Conservation (phyloP, 148 eudicot genomes). For the Chenopodium formosanum region DNA sequence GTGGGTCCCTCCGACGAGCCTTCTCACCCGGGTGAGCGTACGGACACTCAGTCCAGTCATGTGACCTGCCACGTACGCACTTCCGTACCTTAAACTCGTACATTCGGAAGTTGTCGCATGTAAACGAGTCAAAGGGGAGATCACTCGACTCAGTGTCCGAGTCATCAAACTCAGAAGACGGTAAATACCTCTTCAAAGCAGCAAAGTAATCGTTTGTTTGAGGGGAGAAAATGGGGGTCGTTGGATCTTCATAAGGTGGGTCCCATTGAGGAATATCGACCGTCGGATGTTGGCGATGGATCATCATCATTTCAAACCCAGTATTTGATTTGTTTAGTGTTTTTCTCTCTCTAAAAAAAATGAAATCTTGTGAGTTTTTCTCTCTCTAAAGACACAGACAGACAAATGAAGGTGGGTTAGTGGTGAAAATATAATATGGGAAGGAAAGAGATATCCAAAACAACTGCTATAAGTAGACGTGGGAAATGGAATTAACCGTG, state of each 20-base stretch:
- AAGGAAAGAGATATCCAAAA: neutral
- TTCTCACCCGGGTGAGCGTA: slow-evolving; percentile 70
- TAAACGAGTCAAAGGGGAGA: slow-evolving; percentile 48
- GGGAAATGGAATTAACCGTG: slow-evolving; percentile 10
- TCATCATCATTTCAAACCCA: slow-evolving; percentile 27
- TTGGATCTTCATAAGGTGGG: slow-evolving; percentile 43
- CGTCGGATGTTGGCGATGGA: slow-evolving; percentile 47
- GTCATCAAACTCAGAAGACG: slow-evolving; percentile 41
- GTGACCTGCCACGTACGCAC: slow-evolving; percentile 65
- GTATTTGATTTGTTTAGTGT: neutral
- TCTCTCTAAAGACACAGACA: neutral
- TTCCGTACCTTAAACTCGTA: slow-evolving; percentile 70
- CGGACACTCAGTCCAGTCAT: slow-evolving; percentile 86
- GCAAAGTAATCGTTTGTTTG: slow-evolving; percentile 36
- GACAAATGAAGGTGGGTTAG: neutral
- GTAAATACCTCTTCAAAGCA: slow-evolving; percentile 53
- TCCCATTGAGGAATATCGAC: slow-evolving; percentile 63
- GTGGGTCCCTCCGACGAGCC: slow-evolving; percentile 64
- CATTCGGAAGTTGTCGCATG: slow-evolving; percentile 73
- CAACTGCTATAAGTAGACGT: slow-evolving; percentile 24
- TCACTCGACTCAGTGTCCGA: slow-evolving; percentile 30
- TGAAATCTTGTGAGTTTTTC: too few relatives aligned
- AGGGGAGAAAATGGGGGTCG: slow-evolving; percentile 26
- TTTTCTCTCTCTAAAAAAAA: too few relatives aligned
- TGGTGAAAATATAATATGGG: slow-evolving; percentile 6